Evolutionary conservation across 2,329 filamentous ascomycete genomes (phyloP), one percentile per base, ranked within the genome.

Genomic region (Pseudogymnoascus sp.): DNA sequence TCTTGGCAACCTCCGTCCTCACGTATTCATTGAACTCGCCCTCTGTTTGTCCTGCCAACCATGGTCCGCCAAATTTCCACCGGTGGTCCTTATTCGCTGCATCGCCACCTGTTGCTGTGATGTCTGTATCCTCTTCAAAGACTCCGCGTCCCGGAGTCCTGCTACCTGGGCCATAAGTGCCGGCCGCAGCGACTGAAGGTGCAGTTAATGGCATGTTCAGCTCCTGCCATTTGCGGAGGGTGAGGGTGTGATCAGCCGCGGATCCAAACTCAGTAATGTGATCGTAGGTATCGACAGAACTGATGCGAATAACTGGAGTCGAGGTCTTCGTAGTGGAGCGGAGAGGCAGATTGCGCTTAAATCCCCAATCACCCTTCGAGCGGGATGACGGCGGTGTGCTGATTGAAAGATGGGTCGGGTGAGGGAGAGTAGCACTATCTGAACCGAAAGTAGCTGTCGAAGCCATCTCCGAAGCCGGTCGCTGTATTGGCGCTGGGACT

Each of bases 211-310:
- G 86, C 62, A 96, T 77, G 64, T 85, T 82, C 73, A 97, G 80
- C 74, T 96, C 90, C 73, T 91, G 88, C 78, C 89, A 97, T 79
- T 97, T 97, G 72, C 86, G 81, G 63, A 96, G 79, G 6, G 91
- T 92, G 68, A 91, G 78, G 61, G 87, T 84, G 76, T 96, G 91
- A 74, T 96, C 91, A 63, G 87, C 84, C 0, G 92, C 89, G 38
- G 90, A 92, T 67, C 86, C 82, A 76, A 92, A 97, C 72, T 97
- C 92, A 72, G 93, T 96, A 68, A 97, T 82, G 74, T 92, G 89
- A 76, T 97, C 92, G 69, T 86, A 83, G 1, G 91, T 90, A 78
- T 97, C 93, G 67, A 96, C 82, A 65, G 88, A 83, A 70, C 86
- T 86, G 68, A 97, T 78, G 67, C 90, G 85, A 62, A 96, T 83